A percentile compares a stretch with the other conserved stretches of the same genome.
These are phyloP conservation scores for Russula emetica DNA, from an alignment of 768 basidiomycete genomes.

Conservation along the genomic window DNA sequence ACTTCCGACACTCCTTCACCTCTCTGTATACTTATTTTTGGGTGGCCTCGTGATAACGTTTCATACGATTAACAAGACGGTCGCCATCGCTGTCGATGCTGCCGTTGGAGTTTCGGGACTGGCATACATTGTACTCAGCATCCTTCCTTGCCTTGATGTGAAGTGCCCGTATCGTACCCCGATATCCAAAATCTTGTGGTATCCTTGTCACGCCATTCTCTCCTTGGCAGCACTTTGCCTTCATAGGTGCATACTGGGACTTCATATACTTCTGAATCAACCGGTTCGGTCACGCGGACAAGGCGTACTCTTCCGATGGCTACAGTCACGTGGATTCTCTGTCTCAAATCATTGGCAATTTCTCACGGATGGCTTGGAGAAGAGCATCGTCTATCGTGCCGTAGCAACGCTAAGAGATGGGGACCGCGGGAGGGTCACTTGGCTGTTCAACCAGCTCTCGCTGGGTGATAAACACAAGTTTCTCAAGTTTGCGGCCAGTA, in stretches of 20 bases:
- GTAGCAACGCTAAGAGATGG: background rate
- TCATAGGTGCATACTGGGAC: background rate
- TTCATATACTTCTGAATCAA: too few species aligned
- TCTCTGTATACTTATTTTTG: background rate
- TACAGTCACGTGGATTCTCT: too few species aligned
- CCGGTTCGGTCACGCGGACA: too few species aligned
- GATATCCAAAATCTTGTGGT: background rate
- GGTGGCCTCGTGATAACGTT: background rate
- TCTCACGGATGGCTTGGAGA: background rate
- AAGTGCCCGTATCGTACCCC: background rate
- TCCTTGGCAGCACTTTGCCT: background rate
- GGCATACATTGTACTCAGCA: background rate
- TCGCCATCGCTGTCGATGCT: background rate
- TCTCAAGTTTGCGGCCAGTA: background rate
- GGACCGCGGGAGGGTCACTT: background rate
- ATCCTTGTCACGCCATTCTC: background rate
- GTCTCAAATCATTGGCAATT: too few species aligned
- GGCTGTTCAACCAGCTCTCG: background rate
- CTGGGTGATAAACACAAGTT: background rate
- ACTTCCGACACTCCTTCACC: background rate
- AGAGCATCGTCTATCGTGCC: background rate
- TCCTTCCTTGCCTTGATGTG: background rate
- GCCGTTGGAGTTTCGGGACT: background rate
- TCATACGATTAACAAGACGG: background rate
- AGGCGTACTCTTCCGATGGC: too few species aligned